A percentile compares a stretch with the other conserved stretches of the same genome.
phyloP scores from a whole-genome alignment of 805 yeast species.

The Starmerella stellata region DNA sequence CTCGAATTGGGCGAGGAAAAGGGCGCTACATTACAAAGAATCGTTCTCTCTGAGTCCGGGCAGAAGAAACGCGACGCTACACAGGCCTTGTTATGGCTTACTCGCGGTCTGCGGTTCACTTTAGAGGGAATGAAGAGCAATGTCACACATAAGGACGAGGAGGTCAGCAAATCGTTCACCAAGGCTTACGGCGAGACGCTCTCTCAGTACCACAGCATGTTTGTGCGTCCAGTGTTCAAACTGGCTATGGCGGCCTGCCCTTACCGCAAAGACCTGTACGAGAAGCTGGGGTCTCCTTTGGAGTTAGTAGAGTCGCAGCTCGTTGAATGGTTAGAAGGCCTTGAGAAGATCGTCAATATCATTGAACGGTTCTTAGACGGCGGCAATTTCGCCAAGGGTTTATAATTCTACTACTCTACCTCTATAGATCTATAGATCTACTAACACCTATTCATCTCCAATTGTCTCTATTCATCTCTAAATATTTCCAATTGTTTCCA shows the following conservation, averaged over 20 bases:
- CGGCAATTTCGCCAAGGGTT: slow-evolving; percentile 79
- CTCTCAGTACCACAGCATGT: slow-evolving; percentile 61
- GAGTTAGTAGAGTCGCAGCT: slow-evolving; percentile 49
- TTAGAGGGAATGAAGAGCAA: slow-evolving; percentile 75
- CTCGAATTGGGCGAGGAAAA: slow-evolving; percentile 28
- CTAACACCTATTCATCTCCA: too few relatives aligned
- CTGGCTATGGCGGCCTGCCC: slow-evolving; percentile 94
- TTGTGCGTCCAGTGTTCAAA: slow-evolving; percentile 72
- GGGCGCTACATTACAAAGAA: slow-evolving; percentile 55
- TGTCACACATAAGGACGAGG: slow-evolving; percentile 40
- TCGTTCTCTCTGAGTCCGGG: slow-evolving; percentile 53
- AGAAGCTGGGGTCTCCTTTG: slow-evolving; percentile 44
- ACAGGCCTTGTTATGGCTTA: slow-evolving; percentile 77
- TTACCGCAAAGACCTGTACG: slow-evolving; percentile 69
- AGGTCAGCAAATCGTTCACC: slow-evolving; percentile 60
- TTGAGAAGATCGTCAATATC: slow-evolving; percentile 53
- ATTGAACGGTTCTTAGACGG: slow-evolving; percentile 57
- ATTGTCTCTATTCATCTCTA: too few relatives aligned
- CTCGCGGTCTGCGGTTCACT: slow-evolving; percentile 71
- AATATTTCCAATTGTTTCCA: too few relatives aligned
- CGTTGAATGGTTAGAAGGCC: slow-evolving; percentile 53
- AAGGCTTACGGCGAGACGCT: slow-evolving; percentile 70
- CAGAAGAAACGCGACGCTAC: slow-evolving; percentile 61
- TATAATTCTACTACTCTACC: too few relatives aligned
- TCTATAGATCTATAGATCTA: too few relatives aligned